A percentile compares a stretch with the other conserved stretches of the same genome.
Conservation (phyloP, 176 grass and related monocot species). For the Oropetium thomaeum region DNA sequence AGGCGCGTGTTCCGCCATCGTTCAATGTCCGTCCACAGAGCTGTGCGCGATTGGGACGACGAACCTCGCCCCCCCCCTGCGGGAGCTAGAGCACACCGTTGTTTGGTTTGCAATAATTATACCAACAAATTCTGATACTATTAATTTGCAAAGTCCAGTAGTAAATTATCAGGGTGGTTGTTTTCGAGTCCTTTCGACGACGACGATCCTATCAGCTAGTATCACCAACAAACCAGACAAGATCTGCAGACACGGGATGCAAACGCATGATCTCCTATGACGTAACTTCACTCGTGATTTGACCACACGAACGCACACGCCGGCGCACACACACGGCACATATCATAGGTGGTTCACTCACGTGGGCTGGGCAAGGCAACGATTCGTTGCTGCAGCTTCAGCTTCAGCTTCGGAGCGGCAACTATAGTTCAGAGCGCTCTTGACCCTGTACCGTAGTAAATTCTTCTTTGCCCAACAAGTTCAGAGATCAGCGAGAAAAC, state of each 20-base stretch:
- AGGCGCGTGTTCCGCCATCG: background rate
- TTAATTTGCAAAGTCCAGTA: too few species aligned
- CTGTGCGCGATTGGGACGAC: background rate
- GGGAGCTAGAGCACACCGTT: background rate
- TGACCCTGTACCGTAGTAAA: background rate
- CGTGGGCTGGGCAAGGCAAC: too few species aligned
- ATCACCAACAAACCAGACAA: background rate
- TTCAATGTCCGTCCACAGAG: constrained; percentile 36
- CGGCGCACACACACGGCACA: too few species aligned
- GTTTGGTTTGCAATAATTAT: background rate
- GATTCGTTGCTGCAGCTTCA: background rate
- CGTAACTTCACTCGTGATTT: too few species aligned
- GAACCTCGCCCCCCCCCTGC: background rate
- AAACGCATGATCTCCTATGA: too few species aligned
- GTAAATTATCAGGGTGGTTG: background rate
- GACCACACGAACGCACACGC: too few species aligned
- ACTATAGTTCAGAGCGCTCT: background rate
- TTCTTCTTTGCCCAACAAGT: background rate
- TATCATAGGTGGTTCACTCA: too few species aligned
- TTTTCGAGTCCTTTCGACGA: background rate
- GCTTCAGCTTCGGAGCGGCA: background rate
- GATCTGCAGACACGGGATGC: too few species aligned
- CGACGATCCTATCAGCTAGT: too few species aligned
- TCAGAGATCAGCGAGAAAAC: constrained; percentile 7
- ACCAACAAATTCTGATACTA: background rate